Conservation (phyloP, 371 early-diverging fungal genomes). For the Mucor mucedo region DNA sequence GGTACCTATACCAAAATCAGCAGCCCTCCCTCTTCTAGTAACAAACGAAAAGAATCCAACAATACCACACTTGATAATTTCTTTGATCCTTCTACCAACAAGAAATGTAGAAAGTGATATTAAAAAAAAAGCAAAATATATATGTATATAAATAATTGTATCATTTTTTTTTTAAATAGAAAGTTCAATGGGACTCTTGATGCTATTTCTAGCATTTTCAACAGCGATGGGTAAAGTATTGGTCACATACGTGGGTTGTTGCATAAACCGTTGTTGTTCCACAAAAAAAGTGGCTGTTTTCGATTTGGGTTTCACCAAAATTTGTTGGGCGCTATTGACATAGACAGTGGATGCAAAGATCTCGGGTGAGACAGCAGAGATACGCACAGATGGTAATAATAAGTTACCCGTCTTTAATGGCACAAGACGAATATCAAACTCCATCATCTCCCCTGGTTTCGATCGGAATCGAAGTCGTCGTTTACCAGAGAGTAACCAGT, state of each 20-base stretch:
- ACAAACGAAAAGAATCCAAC: not conserved
- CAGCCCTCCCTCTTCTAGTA: constrained; percentile 34
- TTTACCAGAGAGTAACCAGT: constrained; percentile 76
- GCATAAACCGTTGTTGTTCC: constrained; percentile 63
- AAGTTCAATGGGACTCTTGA: not conserved
- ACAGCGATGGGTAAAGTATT: not conserved
- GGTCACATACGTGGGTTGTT: constrained; percentile 9
- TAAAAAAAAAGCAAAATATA: not conserved
- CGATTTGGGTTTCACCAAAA: constrained; percentile 66
- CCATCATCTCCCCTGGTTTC: constrained; percentile 60
- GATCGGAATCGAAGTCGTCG: constrained; percentile 62
- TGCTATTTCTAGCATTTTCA: not conserved
- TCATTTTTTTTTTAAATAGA: not conserved
- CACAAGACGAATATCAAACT: constrained; percentile 62
- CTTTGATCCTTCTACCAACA: not conserved
- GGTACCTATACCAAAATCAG: constrained; percentile 65
- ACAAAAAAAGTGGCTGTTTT: constrained; percentile 72
- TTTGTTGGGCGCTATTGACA: constrained; percentile 67
- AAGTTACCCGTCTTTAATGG: constrained; percentile 73
- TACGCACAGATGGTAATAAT: constrained; percentile 59
- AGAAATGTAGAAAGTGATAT: not conserved
- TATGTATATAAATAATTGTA: not conserved
- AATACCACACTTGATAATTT: not conserved
- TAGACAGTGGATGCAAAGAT: constrained; percentile 64
- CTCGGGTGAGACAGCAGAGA: constrained; percentile 54